These are phyloP conservation scores for Centella asiatica DNA, from an alignment of 129 eudicot species.

Conservation along the genomic window DNA sequence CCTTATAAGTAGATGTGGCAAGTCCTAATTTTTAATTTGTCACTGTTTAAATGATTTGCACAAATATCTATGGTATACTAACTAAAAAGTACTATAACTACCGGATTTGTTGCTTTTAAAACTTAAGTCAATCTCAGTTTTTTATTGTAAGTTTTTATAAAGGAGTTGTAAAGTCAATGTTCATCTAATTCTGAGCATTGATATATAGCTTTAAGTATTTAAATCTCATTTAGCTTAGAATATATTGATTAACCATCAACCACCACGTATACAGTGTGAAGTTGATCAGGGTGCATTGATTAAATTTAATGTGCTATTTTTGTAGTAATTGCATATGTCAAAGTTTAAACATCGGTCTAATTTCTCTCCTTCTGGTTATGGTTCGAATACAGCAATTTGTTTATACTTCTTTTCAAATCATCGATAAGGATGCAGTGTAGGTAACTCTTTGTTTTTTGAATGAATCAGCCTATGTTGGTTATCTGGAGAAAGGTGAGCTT, in stretches of 20 bases:
- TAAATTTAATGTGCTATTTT: not conserved
- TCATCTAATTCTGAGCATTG: not conserved
- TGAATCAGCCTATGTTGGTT: constrained; percentile 37
- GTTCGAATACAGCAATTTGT: not conserved
- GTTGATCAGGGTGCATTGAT: not conserved
- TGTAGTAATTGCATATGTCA: not conserved
- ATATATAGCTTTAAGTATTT: too few species aligned
- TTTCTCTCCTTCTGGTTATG: not conserved
- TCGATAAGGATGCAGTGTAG: constrained; percentile 54
- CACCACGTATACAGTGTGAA: not conserved
- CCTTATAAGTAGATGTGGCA: too few species aligned
- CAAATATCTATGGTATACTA: not conserved
- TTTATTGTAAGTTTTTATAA: too few species aligned
- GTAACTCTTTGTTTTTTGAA: constrained; percentile 41
- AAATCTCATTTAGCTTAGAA: too few species aligned
- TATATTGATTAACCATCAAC: not conserved
- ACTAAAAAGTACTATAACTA: not conserved
- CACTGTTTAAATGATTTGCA: not conserved
- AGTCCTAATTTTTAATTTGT: too few species aligned
- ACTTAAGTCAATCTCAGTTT: not conserved
- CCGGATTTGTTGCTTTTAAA: not conserved
- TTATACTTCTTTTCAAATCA: constrained; percentile 22
- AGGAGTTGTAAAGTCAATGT: not conserved
- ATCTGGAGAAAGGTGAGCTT: constrained; percentile 53
- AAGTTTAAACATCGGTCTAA: not conserved